Base-by-base conservation (phyloP, 441 rosid species). In the Omphalea diandra region DNA sequence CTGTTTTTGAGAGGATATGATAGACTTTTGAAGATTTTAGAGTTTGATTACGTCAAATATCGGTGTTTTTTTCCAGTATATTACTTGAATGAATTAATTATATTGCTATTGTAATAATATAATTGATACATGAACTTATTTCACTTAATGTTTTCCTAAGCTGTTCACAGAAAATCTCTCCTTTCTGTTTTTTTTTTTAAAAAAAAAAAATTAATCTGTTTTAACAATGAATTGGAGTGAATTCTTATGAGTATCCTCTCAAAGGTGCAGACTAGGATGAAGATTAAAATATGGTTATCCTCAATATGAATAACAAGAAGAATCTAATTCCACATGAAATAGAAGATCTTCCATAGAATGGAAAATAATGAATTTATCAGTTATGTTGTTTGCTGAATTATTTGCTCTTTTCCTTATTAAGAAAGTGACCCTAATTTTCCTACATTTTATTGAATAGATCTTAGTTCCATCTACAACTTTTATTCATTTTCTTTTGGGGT, bases 251-350 rank as follows among this genome's bases (percentile, higher is more conserved):
- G 18, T 43, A 31, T 55, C 38, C 33, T 44, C 18, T 6, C 26
- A 18, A 40, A 54, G 75, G 56, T 55, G 57, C 55, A 55, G 20
- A 32, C 38, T 38, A 49, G 36, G 26, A 50, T 49, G 43, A 36
- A 53, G 38, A 18, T 63, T 10, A 7, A 10, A 31, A 24, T 53
- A 8, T 7, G 3, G 9, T 56, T 18, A 68, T 68, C 41, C 22
- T 18, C 29, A 10, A 55, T 53, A 8, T 36, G 38, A 35, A 38
- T 11, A 49, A 33, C 43, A 35, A 4, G 15, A 17, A 26, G 32
- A 68, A 46, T 12, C n/a, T 8, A 20, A 50, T 50, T 6, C 52
- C n/a, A n/a, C 52, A 15, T 18, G 52, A 47, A 7, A 47, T 18
- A n/a, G 22, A 15, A 15, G n/a, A n/a, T n/a, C n/a, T n/a, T n/a